phyloP scores from a whole-genome alignment of 2,329 filamentous ascomycete species.

The Fusarium compactum region DNA sequence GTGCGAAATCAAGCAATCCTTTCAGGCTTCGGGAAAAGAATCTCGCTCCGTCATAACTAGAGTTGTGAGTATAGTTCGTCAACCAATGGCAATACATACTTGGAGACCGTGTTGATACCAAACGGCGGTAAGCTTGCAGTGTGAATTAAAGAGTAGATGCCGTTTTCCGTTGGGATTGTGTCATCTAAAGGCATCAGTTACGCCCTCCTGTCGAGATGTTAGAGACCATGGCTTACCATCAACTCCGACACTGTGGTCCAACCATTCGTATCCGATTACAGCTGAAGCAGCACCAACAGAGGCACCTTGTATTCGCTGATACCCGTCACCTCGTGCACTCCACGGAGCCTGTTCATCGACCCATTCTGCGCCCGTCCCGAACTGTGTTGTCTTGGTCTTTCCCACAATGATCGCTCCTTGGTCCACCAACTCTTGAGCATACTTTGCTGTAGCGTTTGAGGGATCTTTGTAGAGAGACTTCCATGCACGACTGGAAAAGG shows the following conservation, averaged over 20 bases:
- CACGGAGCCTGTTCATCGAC: conserved; percentile 56
- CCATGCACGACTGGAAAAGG: conserved; percentile 70
- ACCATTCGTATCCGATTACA: conserved; percentile 57
- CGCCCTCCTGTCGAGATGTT: not conserved
- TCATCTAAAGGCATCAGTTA: conserved; percentile 42
- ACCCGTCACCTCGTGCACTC: conserved; percentile 62
- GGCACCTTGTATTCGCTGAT: conserved; percentile 52
- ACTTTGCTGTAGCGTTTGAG: conserved; percentile 58
- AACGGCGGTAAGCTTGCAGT: conserved; percentile 32
- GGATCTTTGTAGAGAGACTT: conserved; percentile 63
- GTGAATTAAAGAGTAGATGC: conserved; percentile 49
- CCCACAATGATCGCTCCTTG: conserved; percentile 69
- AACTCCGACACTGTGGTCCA: conserved; percentile 54
- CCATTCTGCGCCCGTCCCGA: conserved; percentile 60
- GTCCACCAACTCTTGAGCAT: conserved; percentile 68
- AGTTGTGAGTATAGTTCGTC: not conserved
- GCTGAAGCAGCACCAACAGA: conserved; percentile 56
- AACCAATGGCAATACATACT: not conserved
- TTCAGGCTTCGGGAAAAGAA: conserved; percentile 45
- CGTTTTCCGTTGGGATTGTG: conserved; percentile 42
- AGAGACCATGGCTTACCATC: conserved; percentile 50
- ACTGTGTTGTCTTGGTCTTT: conserved; percentile 64
- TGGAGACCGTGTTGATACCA: conserved; percentile 32
- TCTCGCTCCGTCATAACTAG: conserved; percentile 39
- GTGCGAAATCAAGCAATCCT: conserved; percentile 41